phyloP scores from a whole-genome alignment of 164 flowering plant genomes.

The Kalanchoe fedtschenkoi region DNA sequence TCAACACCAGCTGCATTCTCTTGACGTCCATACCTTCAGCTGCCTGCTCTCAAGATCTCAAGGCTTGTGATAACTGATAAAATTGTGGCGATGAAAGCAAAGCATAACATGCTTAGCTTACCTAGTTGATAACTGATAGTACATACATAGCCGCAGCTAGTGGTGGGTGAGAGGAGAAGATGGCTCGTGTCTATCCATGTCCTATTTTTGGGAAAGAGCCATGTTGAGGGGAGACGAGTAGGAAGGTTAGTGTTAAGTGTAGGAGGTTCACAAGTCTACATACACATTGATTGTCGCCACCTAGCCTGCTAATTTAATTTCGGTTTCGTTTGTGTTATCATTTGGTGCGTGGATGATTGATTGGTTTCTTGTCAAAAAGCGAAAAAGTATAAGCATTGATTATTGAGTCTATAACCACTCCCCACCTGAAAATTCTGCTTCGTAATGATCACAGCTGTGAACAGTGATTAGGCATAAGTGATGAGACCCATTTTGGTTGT shows the following conservation, averaged over 20 bases:
- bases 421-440: not conserved
- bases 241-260: not conserved
- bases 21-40: not conserved
- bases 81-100: too few relatives aligned
- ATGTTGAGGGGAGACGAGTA: not conserved
- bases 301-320: too few relatives aligned
- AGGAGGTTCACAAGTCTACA: conserved; percentile 1
- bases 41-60: not conserved
- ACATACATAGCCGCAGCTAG: not conserved
- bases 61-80: too few relatives aligned
- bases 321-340: too few relatives aligned
- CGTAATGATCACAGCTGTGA: not conserved
- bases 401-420: not conserved
- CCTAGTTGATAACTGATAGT: not conserved
- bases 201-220: not conserved
- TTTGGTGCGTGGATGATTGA: too few relatives aligned
- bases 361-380: too few relatives aligned
- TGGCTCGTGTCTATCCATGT: not conserved
- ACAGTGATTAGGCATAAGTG: not conserved
- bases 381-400: too few relatives aligned
- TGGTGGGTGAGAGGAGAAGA: not conserved
- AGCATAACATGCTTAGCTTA: not conserved
- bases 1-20: conserved; percentile 19
- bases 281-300: not conserved
- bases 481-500: too few relatives aligned